Evolutionary conservation across 768 basidiomycete species (phyloP).

Genomic region (Nidularia pulvinata): DNA sequence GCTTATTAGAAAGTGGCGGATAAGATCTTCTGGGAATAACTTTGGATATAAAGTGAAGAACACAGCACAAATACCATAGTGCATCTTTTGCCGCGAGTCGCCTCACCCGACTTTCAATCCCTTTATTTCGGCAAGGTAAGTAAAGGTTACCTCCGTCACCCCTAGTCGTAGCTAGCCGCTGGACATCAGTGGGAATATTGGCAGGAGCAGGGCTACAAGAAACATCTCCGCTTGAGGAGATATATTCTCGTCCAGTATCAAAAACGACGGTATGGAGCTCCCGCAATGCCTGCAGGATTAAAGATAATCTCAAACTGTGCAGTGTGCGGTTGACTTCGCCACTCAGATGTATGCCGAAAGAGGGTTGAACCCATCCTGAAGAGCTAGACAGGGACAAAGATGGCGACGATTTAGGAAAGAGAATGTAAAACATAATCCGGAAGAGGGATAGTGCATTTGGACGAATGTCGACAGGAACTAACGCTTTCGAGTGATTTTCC

Average conservation of each 20-base stretch:
- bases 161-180: neutral
- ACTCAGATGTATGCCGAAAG: neutral
- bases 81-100: constrained; percentile 46
- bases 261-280: neutral
- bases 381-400: no score
- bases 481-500: neutral
- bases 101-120: constrained; percentile 23
- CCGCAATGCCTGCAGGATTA: neutral
- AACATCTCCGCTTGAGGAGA: neutral
- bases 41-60: constrained; percentile 33
- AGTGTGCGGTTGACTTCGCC: neutral
- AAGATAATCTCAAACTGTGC: neutral
- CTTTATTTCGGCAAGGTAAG: no score
- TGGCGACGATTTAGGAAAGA: neutral
- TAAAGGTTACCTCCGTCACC: neutral
- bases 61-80: constrained; percentile 50
- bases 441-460: constrained; percentile 22
- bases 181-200: neutral
- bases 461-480: constrained; percentile 19
- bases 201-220: neutral
- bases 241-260: neutral
- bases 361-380: neutral
- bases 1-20: neutral
- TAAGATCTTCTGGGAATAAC: neutral
- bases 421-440: constrained; percentile 12